A percentile compares a stretch with the other conserved stretches of the same genome.
Evolutionary conservation across 495 filamentous ascomycete genomes (phyloP).

Genomic region (Tuber aestivum): DNA sequence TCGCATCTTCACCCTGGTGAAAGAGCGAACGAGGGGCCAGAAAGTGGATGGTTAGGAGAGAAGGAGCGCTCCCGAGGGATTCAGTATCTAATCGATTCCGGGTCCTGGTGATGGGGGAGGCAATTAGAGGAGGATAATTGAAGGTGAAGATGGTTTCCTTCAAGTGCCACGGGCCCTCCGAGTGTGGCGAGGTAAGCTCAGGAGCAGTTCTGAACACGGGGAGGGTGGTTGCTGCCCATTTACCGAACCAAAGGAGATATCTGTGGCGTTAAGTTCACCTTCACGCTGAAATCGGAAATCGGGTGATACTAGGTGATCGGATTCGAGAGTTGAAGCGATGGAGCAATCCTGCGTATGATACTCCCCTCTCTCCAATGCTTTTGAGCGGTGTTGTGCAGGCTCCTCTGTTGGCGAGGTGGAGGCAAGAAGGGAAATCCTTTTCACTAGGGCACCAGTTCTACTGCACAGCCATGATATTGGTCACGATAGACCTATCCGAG

Average conservation of each 20-base stretch:
- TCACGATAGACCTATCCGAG: neutral
- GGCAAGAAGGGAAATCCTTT: neutral
- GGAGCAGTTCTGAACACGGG: neutral
- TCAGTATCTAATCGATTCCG: neutral
- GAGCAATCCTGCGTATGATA: neutral
- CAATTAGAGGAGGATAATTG: neutral
- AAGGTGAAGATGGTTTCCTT: neutral
- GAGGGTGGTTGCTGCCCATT: neutral
- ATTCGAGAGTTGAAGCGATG: neutral
- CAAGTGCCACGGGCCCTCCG: neutral
- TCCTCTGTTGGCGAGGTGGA: neutral
- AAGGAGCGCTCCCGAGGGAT: neutral
- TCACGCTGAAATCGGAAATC: neutral
- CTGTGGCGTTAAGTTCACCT: neutral
- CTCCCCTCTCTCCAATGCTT: neutral
- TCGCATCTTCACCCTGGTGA: neutral
- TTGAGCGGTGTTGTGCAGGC: neutral
- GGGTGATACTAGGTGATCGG: neutral
- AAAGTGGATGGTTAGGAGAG: neutral
- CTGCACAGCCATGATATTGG: neutral
- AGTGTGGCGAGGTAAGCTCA: neutral
- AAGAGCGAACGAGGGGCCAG: neutral
- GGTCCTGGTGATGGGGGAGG: neutral
- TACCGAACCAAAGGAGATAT: neutral
- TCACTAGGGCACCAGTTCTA: neutral